A percentile compares a stretch with the other conserved stretches of the same genome.
Evolutionary conservation across 768 basidiomycete genomes (phyloP).

Genomic region (Galerina sulciceps): DNA sequence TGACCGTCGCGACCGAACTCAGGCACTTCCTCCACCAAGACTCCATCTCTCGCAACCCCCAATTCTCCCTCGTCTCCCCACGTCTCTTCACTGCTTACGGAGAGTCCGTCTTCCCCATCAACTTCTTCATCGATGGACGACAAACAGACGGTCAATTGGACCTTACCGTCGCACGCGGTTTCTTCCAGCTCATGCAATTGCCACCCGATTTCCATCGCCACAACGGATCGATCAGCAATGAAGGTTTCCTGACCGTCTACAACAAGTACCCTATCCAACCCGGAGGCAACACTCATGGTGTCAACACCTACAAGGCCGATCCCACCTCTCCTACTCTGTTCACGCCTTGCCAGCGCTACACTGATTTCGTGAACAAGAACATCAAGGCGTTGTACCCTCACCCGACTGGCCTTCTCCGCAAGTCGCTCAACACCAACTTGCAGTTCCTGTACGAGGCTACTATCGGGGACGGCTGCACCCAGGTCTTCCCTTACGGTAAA

Average conservation of each 20-base stretch:
- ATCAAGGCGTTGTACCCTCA: constrained; percentile 20
- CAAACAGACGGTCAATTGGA: constrained; percentile 19
- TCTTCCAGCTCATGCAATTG: constrained; percentile 22
- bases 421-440: constrained; percentile 18
- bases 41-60: constrained; percentile 25
- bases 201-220: constrained; percentile 19
- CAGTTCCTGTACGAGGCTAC: constrained; percentile 14
- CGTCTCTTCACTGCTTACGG: constrained; percentile 24
- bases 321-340: constrained; percentile 15
- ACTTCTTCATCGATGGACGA: constrained; percentile 29
- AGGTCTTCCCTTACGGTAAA: constrained; percentile 18
- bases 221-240: constrained; percentile 8
- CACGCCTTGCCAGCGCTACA: constrained; percentile 18
- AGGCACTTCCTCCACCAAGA: constrained; percentile 24
- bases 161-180: constrained; percentile 19
- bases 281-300: constrained; percentile 14
- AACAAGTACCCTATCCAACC: constrained; percentile 15
- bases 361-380: constrained; percentile 19
- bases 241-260: constrained; percentile 7
- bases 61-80: constrained; percentile 23
- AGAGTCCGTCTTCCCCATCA: constrained; percentile 21
- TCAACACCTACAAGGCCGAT: constrained; percentile 19
- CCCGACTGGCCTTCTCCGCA: constrained; percentile 13
- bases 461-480: constrained; percentile 8
- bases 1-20: constrained; percentile 23